phyloP scores from a whole-genome alignment of 805 yeast genomes.

The Barnettozyma wickerhamii region DNA sequence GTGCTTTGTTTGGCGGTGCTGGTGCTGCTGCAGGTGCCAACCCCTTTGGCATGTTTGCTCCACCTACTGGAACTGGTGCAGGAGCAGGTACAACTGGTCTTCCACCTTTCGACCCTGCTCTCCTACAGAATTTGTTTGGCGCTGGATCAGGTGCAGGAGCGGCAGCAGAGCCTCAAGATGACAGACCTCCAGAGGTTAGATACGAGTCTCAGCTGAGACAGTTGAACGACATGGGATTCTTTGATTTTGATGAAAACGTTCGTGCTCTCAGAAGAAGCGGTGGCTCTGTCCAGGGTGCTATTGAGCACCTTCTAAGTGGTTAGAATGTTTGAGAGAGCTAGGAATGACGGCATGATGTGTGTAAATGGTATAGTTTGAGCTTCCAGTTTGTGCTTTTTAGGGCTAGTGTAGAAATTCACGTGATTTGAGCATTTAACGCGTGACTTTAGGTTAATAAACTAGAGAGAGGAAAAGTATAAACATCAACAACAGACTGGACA shows the following conservation, averaged over 20 bases:
- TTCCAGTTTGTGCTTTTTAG: neutral
- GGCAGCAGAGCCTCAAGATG: slow-evolving; percentile 36
- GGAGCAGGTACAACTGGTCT: slow-evolving; percentile 25
- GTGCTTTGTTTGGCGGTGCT: slow-evolving; percentile 8
- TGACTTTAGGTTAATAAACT: no score
- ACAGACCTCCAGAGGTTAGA: slow-evolving; percentile 76
- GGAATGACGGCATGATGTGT: neutral
- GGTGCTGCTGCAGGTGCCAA: slow-evolving; percentile 29
- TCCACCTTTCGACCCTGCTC: slow-evolving; percentile 45
- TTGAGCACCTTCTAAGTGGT: slow-evolving; percentile 76
- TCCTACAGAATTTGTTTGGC: slow-evolving; percentile 44
- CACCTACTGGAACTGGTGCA: slow-evolving; percentile 22
- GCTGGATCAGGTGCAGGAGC: slow-evolving; percentile 26
- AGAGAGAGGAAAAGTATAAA: no score
- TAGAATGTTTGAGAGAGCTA: neutral
- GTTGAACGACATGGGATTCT: slow-evolving; percentile 80
- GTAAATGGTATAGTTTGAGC: neutral
- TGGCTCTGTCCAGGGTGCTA: slow-evolving; percentile 96
- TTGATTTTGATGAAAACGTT: slow-evolving; percentile 88
- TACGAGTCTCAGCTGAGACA: slow-evolving; percentile 70
- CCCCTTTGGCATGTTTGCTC: slow-evolving; percentile 37
- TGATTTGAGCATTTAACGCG: no score
- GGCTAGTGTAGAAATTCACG: neutral
- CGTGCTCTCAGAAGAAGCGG: slow-evolving; percentile 92
- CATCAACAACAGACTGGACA: no score